Conservation (phyloP, 805 yeast species). For the Kuraishia borneana region DNA sequence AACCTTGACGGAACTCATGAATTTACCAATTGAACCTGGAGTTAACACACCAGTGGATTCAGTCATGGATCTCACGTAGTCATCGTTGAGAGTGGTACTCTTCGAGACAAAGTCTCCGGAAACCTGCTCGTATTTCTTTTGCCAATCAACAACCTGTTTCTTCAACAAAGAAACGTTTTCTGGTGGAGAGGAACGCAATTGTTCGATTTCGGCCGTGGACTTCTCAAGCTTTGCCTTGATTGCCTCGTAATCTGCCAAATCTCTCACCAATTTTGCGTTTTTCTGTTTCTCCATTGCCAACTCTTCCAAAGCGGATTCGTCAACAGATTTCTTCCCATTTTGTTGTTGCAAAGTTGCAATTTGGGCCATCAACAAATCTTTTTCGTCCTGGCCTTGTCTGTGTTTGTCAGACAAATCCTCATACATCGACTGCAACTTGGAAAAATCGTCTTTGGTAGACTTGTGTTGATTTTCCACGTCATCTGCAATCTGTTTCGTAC, state of each 20-base stretch:
- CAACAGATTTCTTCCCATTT: neutral
- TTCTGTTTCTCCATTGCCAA: slow-evolving; percentile 1
- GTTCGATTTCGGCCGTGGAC: slow-evolving; percentile 1
- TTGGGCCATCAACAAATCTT: neutral
- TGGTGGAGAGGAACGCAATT: neutral
- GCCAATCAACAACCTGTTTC: slow-evolving; percentile 33
- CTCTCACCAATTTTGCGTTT: neutral
- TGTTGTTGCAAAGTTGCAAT: neutral
- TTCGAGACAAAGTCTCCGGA: slow-evolving; percentile 6
- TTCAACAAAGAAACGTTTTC: slow-evolving; percentile 16
- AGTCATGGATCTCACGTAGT: neutral
- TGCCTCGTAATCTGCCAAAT: neutral
- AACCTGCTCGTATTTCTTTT: slow-evolving; percentile 36
- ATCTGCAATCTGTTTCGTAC: neutral
- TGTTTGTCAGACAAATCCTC: slow-evolving; percentile 1
- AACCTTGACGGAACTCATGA: slow-evolving; percentile 38
- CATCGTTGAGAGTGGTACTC: slow-evolving; percentile 7
- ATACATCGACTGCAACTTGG: neutral
- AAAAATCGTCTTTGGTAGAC: neutral
- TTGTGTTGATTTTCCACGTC: neutral
- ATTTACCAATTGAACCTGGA: slow-evolving; percentile 26
- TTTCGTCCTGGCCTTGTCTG: neutral
- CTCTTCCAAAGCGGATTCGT: slow-evolving; percentile 1
- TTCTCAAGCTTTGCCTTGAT: neutral
- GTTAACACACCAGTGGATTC: slow-evolving; percentile 23